These are phyloP conservation scores for Acanthamoeba royreba DNA, from an alignment of 208 protist genomes.

Conservation along the genomic window DNA sequence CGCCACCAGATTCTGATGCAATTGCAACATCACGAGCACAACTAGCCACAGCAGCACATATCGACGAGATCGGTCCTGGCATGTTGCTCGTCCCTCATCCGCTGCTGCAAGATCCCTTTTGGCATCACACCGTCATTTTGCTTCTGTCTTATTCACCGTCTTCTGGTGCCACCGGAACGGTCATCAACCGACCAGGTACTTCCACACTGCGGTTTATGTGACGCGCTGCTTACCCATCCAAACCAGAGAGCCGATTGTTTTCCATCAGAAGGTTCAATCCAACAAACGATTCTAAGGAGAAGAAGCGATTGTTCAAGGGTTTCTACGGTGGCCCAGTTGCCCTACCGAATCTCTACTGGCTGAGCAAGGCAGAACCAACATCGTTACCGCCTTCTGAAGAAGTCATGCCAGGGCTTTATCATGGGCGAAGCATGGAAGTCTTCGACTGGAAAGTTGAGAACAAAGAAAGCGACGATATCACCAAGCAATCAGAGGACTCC, in stretches of 20 bases:
- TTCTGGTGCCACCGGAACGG: neutral
- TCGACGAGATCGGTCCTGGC: neutral
- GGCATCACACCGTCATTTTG: neutral
- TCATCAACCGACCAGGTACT: neutral
- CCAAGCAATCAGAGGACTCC: too few relatives aligned
- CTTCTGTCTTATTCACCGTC: neutral
- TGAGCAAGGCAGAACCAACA: neutral
- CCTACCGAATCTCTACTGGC: neutral
- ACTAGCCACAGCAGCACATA: neutral
- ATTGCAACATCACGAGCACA: neutral
- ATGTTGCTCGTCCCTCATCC: neutral
- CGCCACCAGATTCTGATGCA: too few relatives aligned
- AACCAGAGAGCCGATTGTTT: slow-evolving; percentile 7
- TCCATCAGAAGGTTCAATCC: neutral
- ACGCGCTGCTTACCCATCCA: too few relatives aligned
- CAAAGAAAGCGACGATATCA: neutral
- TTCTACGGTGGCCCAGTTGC: neutral
- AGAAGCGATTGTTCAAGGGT: neutral
- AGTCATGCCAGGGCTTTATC: neutral
- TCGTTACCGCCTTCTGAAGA: neutral
- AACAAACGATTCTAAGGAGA: neutral
- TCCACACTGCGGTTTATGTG: too few relatives aligned
- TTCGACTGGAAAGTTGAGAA: neutral
- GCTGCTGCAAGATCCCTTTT: neutral
- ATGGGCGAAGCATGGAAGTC: neutral